Evolutionary conservation across 306 rosid species (phyloP), one percentile per base, ranked within the genome.

Genomic region (Cyamopsis tetragonoloba): DNA sequence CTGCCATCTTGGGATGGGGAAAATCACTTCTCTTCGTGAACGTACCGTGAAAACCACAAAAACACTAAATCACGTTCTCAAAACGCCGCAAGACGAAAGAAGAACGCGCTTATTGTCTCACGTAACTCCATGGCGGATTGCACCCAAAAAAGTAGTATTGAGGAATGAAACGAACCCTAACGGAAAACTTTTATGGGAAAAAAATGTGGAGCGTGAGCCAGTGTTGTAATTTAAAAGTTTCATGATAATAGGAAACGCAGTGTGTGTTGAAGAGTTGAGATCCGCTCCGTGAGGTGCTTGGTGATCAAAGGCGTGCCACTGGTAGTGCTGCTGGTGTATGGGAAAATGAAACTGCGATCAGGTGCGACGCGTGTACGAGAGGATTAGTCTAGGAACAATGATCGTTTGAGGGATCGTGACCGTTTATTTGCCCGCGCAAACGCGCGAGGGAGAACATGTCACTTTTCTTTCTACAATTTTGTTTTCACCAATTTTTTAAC

Each of bases 271-370:
- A 34, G 31, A 47, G 44, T 14, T 3, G 74, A 78, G 96, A 88
- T 88, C 96, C 92, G 91, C 66, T 79, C 83, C 83, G 80, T 58
- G 76, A 71, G 84, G 84, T 75, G 26, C 80, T 76, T 74, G 59
- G 65, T 31, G 80, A 80, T 78, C 49, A 47, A 57, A 43, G 60
- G 17, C 18, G 11, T 3, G 24, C 54, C 64, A 53, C 39, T 37
- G 7, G n/a, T n/a, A n/a, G n/a, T n/a, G n/a, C n/a, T n/a, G n/a
- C n/a, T n/a, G n/a, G n/a, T n/a, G n/a, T n/a, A n/a, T n/a, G n/a
- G n/a, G n/a, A n/a, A n/a, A n/a, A n/a, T n/a, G n/a, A n/a, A n/a
- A n/a, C n/a, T n/a, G n/a, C n/a, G n/a, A n/a, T n/a, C n/a, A n/a
- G n/a, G n/a, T n/a, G n/a, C n/a, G n/a, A n/a, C n/a, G n/a, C n/a